Evolutionary conservation across 2,329 filamentous ascomycete genomes (phyloP), one percentile per base, ranked within the genome.

Genomic region (Epichloe typhina): DNA sequence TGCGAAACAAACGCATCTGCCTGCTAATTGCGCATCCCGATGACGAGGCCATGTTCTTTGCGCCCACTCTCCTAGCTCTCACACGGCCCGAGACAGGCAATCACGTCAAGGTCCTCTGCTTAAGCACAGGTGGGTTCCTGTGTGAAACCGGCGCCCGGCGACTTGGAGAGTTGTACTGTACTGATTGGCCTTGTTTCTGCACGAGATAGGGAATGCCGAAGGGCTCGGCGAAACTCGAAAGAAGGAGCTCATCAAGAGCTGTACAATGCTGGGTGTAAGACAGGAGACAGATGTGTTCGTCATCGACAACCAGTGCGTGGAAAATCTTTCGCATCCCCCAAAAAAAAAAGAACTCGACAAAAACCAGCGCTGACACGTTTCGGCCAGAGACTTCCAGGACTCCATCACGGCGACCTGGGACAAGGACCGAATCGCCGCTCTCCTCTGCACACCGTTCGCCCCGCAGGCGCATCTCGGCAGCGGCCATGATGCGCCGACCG

Each of bases 1-100:
- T 96, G 55, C 75, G 74, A 59, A 84, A 88, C 71, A 94, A 95
- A 75, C 82, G 87, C 62, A 88, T 98, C 63, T 86, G 87, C 64
- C 78, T 98, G 50, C 75, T 98, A 50, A 97, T 98, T 62, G 93
- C 93, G 21, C 93, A 98, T 70, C 93, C 93, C 0, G 93, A 98
- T 69, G 93, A 98, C 62, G 93, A 98, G 72, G 93, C 91, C 66
- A 98, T 98, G 93, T 98, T 98, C 75, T 98, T 98, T 69, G 82
- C 89, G 55, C 93, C 93, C 0, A 86, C 88, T 0, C 75, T 97
- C 13, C 76, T 94, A 59, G 82, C 86, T n/a, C 77, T 98, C 52
- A 91, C 89, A 17, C 75, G 79, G 13, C 88, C 88, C 4, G 80
- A 83, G 53, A 75, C 84, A 19, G 86, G 87, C 4, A 97, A 98